Evolutionary conservation across 108 stramenopile genomes (phyloP).

Genomic region (Bacterosira constricta): DNA sequence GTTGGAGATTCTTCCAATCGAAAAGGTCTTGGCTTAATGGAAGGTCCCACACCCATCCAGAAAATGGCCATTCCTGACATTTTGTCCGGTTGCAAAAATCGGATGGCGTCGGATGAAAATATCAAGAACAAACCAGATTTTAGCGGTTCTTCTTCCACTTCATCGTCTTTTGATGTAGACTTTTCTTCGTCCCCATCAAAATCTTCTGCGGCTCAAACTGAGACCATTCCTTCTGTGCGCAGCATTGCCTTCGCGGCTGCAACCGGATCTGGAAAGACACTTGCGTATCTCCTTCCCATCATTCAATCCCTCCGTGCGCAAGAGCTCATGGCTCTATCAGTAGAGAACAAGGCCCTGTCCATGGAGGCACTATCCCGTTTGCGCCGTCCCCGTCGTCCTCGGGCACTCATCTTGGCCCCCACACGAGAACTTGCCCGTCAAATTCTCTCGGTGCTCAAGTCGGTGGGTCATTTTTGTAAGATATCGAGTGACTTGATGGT

Average conservation of each 20-base stretch:
- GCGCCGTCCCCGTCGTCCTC: constrained; percentile 82
- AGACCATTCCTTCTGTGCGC: constrained; percentile 16
- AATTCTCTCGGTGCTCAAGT: constrained; percentile 90
- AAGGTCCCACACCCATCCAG: constrained; percentile 83
- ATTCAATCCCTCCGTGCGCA: constrained; percentile 81
- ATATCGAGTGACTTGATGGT: constrained; percentile 78
- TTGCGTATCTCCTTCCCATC: constrained; percentile 88
- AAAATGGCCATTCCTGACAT: constrained; percentile 76
- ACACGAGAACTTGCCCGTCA: constrained; percentile 93
- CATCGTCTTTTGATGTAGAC: too few relatives aligned
- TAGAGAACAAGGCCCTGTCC: constrained; percentile 2
- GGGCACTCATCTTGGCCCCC: constrained; percentile 90
- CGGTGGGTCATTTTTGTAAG: constrained; percentile 81
- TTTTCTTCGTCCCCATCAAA: too few relatives aligned
- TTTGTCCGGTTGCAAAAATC: constrained; percentile 49
- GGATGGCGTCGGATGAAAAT: constrained; percentile 33
- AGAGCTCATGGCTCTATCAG: constrained; percentile 62
- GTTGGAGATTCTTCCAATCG: background rate
- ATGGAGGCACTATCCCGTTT: constrained; percentile 28
- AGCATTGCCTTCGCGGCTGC: constrained; percentile 81
- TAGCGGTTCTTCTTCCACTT: background rate
- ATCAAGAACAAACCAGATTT: constrained; percentile 2
- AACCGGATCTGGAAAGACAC: constrained; percentile 89
- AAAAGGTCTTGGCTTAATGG: constrained; percentile 25
- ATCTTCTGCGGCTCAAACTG: background rate